Evolutionary conservation across 2,329 filamentous ascomycete genomes (phyloP).

Genomic region (Sordariomycetes sp.): DNA sequence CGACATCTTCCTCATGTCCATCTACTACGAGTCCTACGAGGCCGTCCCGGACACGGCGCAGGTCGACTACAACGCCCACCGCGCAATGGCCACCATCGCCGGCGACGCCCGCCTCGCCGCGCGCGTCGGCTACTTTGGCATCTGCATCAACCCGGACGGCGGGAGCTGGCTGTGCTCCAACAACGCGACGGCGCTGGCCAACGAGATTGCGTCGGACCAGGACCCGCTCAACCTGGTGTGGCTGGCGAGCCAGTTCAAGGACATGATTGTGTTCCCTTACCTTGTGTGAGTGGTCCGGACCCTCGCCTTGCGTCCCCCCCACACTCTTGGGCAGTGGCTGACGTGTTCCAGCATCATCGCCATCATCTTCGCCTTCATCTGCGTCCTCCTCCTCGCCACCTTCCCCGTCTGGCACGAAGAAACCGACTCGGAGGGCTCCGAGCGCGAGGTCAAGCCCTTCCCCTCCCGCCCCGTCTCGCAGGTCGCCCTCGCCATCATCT

Average conservation of each 20-base stretch:
- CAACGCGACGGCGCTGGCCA: conserved; percentile 86
- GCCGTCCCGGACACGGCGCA: conserved; percentile 75
- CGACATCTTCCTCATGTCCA: conserved; percentile 91
- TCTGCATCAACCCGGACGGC: conserved; percentile 85
- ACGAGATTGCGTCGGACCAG: conserved; percentile 79
- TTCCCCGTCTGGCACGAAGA: conserved; percentile 98
- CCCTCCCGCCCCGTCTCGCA: conserved; percentile 87
- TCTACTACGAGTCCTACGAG: conserved; percentile 85
- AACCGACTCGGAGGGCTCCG: conserved; percentile 64
- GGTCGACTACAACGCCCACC: conserved; percentile 77
- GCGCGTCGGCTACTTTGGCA: conserved; percentile 93
- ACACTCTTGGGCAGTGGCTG: neutral
- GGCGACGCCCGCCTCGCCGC: conserved; percentile 74
- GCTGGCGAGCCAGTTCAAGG: conserved; percentile 94
- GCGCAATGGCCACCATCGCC: conserved; percentile 81
- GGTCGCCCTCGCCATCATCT: conserved; percentile 86
- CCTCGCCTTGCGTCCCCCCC: neutral
- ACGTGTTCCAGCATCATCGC: conserved; percentile 64
- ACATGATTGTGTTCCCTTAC: conserved; percentile 97
- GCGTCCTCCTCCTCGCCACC: conserved; percentile 85
- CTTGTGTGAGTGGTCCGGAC: conserved; percentile 53
- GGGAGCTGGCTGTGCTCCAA: conserved; percentile 92
- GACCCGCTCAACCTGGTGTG: conserved; percentile 95
- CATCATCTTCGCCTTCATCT: conserved; percentile 93
- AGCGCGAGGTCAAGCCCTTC: conserved; percentile 87